These are phyloP conservation scores for Earliella scabrosa DNA, from an alignment of 1,284 basidiomycete genomes.

Conservation along the genomic window DNA sequence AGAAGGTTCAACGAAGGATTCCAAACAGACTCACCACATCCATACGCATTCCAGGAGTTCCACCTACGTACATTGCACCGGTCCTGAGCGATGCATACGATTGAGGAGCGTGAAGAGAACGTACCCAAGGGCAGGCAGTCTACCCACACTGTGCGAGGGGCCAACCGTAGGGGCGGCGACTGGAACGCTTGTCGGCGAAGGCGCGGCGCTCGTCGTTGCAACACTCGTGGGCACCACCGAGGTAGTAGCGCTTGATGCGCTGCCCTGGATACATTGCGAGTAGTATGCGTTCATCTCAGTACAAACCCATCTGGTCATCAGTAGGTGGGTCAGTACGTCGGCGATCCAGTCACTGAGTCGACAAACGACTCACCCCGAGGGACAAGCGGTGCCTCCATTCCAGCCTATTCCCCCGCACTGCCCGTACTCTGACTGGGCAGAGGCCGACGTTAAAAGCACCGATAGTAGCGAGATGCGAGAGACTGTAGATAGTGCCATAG, in stretches of 20 bases:
- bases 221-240: background rate
- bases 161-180: slow-evolving; percentile 33
- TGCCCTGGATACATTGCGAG: slow-evolving; percentile 41
- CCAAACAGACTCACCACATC: slow-evolving; percentile 39
- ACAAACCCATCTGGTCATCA: slow-evolving; percentile 35
- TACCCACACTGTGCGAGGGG: slow-evolving; percentile 37
- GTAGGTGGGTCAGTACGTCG: background rate
- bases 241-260: slow-evolving; percentile 12
- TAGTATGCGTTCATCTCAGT: slow-evolving; percentile 36
- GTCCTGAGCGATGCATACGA: no score
- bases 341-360: background rate
- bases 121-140: slow-evolving; percentile 42
- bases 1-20: background rate
- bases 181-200: slow-evolving; percentile 19
- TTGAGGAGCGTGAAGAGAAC: no score
- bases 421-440: slow-evolving; percentile 24
- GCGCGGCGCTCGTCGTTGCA: slow-evolving; percentile 10
- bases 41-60: slow-evolving; percentile 61
- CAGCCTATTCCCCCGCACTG: slow-evolving; percentile 42
- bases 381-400: slow-evolving; percentile 38
- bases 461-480: background rate
- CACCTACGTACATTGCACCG: slow-evolving; percentile 40
- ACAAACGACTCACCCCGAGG: slow-evolving; percentile 33
- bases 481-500: background rate
- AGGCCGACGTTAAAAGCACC: background rate